Base-by-base conservation (phyloP, 225 moss, liverwort and hornwort species). In the Straminergon stramineum region DNA sequence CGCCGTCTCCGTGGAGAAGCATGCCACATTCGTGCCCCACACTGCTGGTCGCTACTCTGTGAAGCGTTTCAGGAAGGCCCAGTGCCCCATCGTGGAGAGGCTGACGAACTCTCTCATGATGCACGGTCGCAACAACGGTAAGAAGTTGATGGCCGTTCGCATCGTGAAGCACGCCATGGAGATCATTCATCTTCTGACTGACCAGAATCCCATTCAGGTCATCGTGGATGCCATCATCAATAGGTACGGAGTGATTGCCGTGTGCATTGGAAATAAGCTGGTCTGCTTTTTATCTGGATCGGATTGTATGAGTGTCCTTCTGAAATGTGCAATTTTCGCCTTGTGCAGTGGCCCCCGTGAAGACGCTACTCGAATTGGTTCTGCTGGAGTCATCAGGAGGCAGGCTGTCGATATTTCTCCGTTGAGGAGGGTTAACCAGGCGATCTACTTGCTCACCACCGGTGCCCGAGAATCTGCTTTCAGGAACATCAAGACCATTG, bases 331-430 rank as follows among this genome's bases (percentile, higher is more conserved):
- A 57, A 13, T 43, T 57, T 57, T 23, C 3, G 19, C 28, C 26
- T 4, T 61, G 5, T 75, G 62, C 92, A 94, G 93, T 62, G 97
- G 96, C 31, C 97, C 97, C 53, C 95, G 97, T 23, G 97, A 97
- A 91, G 97, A 97, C 88, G 97, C 97, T 5, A 97, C 97, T 1
- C 92, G 96, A 91, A 97, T 97, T 77, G 97, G 97, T 77, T 97
- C 97, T 60, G 96, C 95, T 56, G 96, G 96, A 90, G 96, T 97
- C 6, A 96, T 96, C 88, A 94, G 96, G 87, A 94, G 97, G 90
- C 97, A 97, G 86, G 96, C 97, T 27, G 96, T 97, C 43, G 97
- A 97, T 94, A 97, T 97, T 56, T 97, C 97, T 9, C 97, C 97
- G 14, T 88, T 96, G 86, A 91, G 96, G 51, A 90, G 96, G 86